Base-by-base conservation (phyloP, 495 filamentous ascomycete genomes). In the Penicillium coprophilum region DNA sequence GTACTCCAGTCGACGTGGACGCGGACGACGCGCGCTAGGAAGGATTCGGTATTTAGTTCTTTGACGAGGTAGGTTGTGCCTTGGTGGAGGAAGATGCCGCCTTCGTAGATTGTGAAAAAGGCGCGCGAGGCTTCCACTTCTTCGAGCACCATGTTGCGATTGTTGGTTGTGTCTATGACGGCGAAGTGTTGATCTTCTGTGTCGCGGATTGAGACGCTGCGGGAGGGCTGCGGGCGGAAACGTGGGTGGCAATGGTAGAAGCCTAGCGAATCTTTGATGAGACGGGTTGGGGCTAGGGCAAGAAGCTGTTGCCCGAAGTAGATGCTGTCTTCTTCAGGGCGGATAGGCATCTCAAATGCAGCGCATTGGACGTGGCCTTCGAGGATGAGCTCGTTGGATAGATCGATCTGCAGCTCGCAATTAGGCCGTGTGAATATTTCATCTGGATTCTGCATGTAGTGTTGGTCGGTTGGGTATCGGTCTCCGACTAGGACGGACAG, bases 1-100 rank as follows among this genome's bases (percentile, higher is more conserved):
- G 95, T 97, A 10, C 85, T 94, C 92, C 91, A 99, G 72, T 97
- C 91, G 34, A 98, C 92, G 51, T 88, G 85, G n/a, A 97, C 93
- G 50, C 82, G 82, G 57, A 82, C 76, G 23, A 90, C 87, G 56
- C 82, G 82, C 0, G 92, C 92, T 52, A 96, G 84, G 58, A 82
- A 83, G 50, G 80, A 80, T 32, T 93, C 88, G 15, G 87, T 85
- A 64, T 85, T 87, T 66, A 97, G 89, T 63, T 97, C 90, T 61
- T 89, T 87, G 51, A 99, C 88, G 2, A 99, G 82, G 69, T 96
- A 99, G 2, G 86, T 94, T 55, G 84, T 82, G 51, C 94, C 94
- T 77, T 97, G 92, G 70, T 97, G 95, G 6, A 97, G 82, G 80
- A 96, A 99, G 59, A 99, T 96, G 53, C 90, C 94, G 27, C 95